A percentile compares a stretch with the other conserved stretches of the same genome.
Conservation (phyloP, 2,329 filamentous ascomycete species). For the Elsinoe perseae region DNA sequence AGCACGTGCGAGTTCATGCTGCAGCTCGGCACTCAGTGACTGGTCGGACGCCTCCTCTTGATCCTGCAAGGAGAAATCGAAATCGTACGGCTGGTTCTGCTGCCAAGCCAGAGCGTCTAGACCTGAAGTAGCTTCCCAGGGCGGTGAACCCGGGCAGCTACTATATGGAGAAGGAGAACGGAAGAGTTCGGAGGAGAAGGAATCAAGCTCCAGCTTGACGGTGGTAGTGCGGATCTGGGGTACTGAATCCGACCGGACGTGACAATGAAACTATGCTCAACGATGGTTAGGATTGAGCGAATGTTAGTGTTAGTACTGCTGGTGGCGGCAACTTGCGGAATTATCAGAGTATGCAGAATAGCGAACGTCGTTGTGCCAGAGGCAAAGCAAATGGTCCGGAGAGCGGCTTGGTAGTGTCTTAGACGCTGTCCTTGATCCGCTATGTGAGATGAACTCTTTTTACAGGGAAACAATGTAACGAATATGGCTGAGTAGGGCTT, state of each 20-base stretch:
- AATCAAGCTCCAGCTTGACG: constrained; percentile 14
- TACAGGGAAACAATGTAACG: background rate
- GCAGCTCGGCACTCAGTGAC: constrained; percentile 11
- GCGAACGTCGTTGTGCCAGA: background rate
- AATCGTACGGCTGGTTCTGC: constrained; percentile 5
- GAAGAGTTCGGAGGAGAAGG: constrained; percentile 1
- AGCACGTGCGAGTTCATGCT: constrained; percentile 10
- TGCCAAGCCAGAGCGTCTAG: constrained; percentile 13
- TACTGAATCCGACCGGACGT: background rate
- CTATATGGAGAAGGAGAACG: constrained; percentile 5
- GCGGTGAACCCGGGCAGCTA: constrained; percentile 11
- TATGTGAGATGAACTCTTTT: background rate
- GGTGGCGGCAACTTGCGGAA: background rate
- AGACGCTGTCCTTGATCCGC: background rate
- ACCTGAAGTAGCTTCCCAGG: background rate
- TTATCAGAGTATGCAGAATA: constrained; percentile 6
- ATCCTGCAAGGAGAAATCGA: constrained; percentile 11
- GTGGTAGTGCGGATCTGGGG: background rate
- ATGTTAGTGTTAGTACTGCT: background rate
- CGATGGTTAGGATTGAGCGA: background rate
- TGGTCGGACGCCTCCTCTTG: background rate
- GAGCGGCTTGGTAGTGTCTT: background rate
- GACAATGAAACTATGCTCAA: background rate
- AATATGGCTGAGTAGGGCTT: background rate
- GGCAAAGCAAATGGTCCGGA: background rate